Evolutionary conservation across 768 basidiomycete species (phyloP), one percentile per base, ranked within the genome.

Genomic region (Lentinula sp.): DNA sequence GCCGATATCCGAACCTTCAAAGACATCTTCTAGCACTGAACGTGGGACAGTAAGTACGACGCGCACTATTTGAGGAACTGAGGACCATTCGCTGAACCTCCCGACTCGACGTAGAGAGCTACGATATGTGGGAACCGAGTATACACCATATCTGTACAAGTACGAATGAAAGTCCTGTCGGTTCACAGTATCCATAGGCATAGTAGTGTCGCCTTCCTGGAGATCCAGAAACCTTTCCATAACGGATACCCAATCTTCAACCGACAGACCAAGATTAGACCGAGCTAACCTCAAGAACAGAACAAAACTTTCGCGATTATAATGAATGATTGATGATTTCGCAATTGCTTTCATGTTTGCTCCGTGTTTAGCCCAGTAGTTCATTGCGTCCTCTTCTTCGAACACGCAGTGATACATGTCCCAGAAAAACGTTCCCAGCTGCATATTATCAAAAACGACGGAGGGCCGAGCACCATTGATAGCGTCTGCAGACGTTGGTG

Each of bases 131-230:
- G 57, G 58, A 23, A 70, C 69, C 4, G 75, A 74, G 60, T 74
- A 66, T 0, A 84, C 64, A 13, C 73, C 75, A 23, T 75, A 68
- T 13, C 76, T 70, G 61, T 82, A 73, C 4, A 83, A 68, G 16
- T 80, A 75, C 16, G 72, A 66, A 53, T 73, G 78, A 54, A 85
- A 67, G 45, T 85, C 83, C 60, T 84, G 81, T 61, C 75, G 74
- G 60, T 75, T 70, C 46, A 71, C 67, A 21, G 64, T 69, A 37
- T 63, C 70, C 48, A 70, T 65, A 21, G 65, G 50, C 51, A 69
- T 62, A 2, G 65, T 60, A 23, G 15, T 34, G 55, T 73, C 69
- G 8, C 35, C 37, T 7, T 52, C 55, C 18, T 60, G 59, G 43
- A 74, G 65, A 16, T 61, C 51, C 13, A 73, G 61, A 60, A 77